Percentiles rank a stretch among this genome's conserved stretches.
These are phyloP conservation scores for Erysiphe pulchra DNA, from an alignment of 2,329 filamentous ascomycete species.

Conservation along the genomic window DNA sequence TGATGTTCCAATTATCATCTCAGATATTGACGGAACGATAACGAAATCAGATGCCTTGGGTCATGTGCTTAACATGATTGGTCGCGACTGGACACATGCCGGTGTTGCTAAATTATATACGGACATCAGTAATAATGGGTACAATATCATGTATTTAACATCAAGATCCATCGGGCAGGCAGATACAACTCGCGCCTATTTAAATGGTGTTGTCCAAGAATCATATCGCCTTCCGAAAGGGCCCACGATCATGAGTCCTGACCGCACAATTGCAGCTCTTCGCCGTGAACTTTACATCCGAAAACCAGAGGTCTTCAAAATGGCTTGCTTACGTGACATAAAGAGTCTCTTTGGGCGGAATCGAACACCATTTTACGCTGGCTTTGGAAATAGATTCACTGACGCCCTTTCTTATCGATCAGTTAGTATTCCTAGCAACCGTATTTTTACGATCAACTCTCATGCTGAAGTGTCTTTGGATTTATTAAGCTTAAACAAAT, in stretches of 20 bases:
- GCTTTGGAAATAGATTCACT: slow-evolving; percentile 87
- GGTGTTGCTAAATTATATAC: slow-evolving; percentile 94
- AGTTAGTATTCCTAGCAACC: slow-evolving; percentile 77
- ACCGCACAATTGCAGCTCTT: slow-evolving; percentile 80
- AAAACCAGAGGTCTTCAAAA: slow-evolving; percentile 97
- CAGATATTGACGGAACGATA: slow-evolving; percentile 95
- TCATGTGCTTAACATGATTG: slow-evolving; percentile 88
- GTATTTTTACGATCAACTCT: slow-evolving; percentile 97
- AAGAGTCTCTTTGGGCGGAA: slow-evolving; percentile 59
- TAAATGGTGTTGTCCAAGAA: slow-evolving; percentile 74
- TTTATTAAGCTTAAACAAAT: slow-evolving; percentile 69
- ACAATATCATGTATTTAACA: slow-evolving; percentile 97
- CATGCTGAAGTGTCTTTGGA: slow-evolving; percentile 90
- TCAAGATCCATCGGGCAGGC: slow-evolving; percentile 83
- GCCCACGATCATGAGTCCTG: slow-evolving; percentile 82
- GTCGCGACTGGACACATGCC: slow-evolving; percentile 90
- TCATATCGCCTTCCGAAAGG: slow-evolving; percentile 66
- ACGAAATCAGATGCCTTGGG: slow-evolving; percentile 91
- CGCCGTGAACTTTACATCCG: slow-evolving; percentile 80
- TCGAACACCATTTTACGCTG: slow-evolving; percentile 75
- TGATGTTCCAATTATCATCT: slow-evolving; percentile 84
- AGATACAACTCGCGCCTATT: slow-evolving; percentile 69
- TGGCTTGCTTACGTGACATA: slow-evolving; percentile 91
- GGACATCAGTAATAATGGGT: slow-evolving; percentile 83
- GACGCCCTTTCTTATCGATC: slow-evolving; percentile 90